Evolutionary conservation across 2,329 filamentous ascomycete genomes (phyloP).

Genomic region (Monosporascus sp.): DNA sequence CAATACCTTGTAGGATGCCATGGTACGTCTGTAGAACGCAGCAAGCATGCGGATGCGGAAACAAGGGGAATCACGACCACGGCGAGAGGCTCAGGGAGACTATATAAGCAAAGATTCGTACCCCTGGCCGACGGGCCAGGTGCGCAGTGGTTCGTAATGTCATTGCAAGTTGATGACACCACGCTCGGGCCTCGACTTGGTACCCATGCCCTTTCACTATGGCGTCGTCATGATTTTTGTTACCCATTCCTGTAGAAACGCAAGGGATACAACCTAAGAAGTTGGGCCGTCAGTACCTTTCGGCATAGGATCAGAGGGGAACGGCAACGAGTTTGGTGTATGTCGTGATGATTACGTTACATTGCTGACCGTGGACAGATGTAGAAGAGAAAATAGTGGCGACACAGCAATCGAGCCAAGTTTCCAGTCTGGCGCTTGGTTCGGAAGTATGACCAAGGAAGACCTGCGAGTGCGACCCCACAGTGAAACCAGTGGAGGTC

Average conservation of each 20-base stretch:
- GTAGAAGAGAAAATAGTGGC: background rate
- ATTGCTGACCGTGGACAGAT: background rate
- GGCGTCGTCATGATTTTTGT: background rate
- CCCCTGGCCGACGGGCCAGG: background rate
- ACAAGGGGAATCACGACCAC: background rate
- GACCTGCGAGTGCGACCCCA: background rate
- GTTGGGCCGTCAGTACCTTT: background rate
- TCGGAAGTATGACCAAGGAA: background rate
- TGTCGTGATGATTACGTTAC: conserved; percentile 10
- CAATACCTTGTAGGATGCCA: conserved; percentile 8
- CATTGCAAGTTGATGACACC: background rate
- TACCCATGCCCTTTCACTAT: background rate
- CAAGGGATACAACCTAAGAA: background rate
- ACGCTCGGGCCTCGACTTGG: background rate
- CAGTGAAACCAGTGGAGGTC: background rate
- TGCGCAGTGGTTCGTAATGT: background rate
- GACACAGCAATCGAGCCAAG: background rate
- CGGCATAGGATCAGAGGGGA: background rate
- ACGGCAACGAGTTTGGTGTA: background rate
- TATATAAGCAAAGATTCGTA: background rate
- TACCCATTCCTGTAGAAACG: background rate
- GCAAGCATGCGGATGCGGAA: background rate
- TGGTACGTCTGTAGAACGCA: conserved; percentile 3
- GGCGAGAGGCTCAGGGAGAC: background rate
- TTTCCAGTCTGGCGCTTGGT: background rate